Base-by-base conservation (phyloP, 163 green algal genomes). In the Scenedesmus sp. region DNA sequence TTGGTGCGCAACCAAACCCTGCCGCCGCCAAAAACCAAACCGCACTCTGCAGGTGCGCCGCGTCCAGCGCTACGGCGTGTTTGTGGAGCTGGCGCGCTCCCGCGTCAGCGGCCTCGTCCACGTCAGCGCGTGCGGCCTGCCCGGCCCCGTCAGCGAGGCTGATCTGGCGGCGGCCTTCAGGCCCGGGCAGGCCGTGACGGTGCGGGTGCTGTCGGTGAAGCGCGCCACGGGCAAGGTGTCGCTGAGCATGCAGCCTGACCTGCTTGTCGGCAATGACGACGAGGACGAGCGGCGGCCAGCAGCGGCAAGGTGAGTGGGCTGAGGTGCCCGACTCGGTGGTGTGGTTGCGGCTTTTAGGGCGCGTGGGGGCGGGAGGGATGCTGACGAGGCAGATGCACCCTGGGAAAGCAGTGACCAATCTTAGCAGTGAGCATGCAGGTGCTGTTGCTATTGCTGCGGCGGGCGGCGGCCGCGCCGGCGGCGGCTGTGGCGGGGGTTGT, bases 21-120 rank as follows among this genome's bases (percentile, higher is more conserved):
- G n/a, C n/a, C n/a, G n/a, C n/a, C n/a, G n/a, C n/a, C n/a, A n/a
- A n/a, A n/a, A n/a, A n/a, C n/a, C n/a, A n/a, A n/a, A n/a, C n/a
- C n/a, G n/a, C n/a, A n/a, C n/a, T n/a, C 16, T 81, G 33, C 16
- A 43, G 70, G 93, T 95, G n/a, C 91, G 92, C 46, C 90, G 95
- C 0, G 94, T 99, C 20, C 95, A 98, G 92, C 85, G 90, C 16
- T 99, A 96, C 86, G 98, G 98, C 53, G 94, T 99, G 43, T 99
- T 99, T 90, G 93, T 99, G 16, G 92, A 95, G 53, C 78, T 99
- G 24, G 94, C 44, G 61, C 76, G 40, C 53, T 88, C 42, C 68
- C 80, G 40, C 1, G 59, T 96, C 1, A 93, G 93, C 73, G 97
- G 97, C 12, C 92, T 99, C 35, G 95, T 93, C 9, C 97, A 99